phyloP scores from a whole-genome alignment of 1,284 basidiomycete genomes.

The Ganoderma multipileum region DNA sequence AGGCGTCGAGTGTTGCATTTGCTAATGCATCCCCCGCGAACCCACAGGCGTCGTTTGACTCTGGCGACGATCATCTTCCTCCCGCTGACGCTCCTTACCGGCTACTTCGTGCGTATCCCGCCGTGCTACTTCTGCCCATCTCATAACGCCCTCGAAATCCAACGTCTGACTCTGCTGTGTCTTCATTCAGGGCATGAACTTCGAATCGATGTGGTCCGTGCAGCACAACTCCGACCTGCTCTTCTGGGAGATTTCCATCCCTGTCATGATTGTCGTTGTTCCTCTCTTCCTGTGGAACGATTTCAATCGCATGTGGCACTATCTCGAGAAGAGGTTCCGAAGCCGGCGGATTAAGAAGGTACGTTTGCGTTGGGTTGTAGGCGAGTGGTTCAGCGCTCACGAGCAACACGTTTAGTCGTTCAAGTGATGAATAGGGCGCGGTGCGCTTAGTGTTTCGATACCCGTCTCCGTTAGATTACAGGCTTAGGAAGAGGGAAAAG shows the following conservation, averaged over 20 bases:
- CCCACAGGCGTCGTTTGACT: conserved; percentile 57
- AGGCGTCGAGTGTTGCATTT: background rate
- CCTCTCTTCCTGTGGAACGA: conserved; percentile 63
- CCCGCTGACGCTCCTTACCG: conserved; percentile 72
- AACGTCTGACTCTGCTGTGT: conserved; percentile 5
- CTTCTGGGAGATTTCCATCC: conserved; percentile 75
- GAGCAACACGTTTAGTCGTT: background rate
- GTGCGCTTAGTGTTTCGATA: background rate
- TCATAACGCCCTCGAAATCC: background rate
- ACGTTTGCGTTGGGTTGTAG: background rate
- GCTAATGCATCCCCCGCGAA: background rate
- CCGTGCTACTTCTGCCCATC: background rate
- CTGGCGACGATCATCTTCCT: conserved; percentile 74
- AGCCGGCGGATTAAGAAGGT: conserved; percentile 41
- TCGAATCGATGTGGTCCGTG: conserved; percentile 58
- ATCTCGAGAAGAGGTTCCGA: conserved; percentile 48
- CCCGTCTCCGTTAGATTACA: background rate
- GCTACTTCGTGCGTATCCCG: conserved; percentile 67
- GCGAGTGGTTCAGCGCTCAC: background rate
- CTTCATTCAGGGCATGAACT: conserved; percentile 69
- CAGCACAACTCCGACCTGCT: conserved; percentile 55
- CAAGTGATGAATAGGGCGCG: background rate
- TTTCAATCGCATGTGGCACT: conserved; percentile 52
- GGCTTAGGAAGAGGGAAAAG: background rate
- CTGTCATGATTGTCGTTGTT: conserved; percentile 63